Conservation (phyloP, 176 grass and related monocot species). For the Carex parvula region DNA sequence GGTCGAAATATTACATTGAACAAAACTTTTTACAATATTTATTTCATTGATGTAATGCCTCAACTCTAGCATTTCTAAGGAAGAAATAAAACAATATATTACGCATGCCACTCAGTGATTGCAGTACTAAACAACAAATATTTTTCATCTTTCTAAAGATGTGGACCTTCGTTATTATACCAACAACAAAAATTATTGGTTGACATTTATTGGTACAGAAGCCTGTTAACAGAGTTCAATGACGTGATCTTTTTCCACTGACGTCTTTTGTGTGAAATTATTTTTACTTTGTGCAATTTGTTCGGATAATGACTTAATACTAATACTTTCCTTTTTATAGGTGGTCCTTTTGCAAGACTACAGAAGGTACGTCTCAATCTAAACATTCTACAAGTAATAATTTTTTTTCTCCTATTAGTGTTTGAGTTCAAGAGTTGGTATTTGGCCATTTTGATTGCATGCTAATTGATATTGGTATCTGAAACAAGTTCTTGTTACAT, state of each 20-base stretch:
- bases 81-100: not conserved
- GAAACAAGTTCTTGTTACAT: not conserved
- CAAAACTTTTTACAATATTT: not conserved
- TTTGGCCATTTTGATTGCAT: not conserved
- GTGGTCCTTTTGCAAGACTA: not conserved
- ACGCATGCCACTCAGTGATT: not conserved
- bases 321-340: not conserved
- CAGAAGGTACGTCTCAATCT: not conserved
- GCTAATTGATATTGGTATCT: not conserved
- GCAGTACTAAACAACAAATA: not conserved
- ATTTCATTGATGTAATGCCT: not conserved
- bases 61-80: not conserved
- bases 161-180: not conserved
- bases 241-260: not conserved
- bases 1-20: not conserved
- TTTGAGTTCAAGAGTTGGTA: not conserved
- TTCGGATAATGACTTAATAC: not conserved
- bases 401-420: not conserved
- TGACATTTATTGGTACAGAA: not conserved
- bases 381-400: not conserved
- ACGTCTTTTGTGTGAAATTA: not conserved
- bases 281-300: not conserved
- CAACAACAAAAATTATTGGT: not conserved
- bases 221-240: not conserved
- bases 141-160: not conserved